Percentiles rank a stretch among this genome's conserved stretches.
Evolutionary conservation across 225 moss, liverwort and hornwort species (phyloP).

Genomic region (Pseudoscleropodium purum): DNA sequence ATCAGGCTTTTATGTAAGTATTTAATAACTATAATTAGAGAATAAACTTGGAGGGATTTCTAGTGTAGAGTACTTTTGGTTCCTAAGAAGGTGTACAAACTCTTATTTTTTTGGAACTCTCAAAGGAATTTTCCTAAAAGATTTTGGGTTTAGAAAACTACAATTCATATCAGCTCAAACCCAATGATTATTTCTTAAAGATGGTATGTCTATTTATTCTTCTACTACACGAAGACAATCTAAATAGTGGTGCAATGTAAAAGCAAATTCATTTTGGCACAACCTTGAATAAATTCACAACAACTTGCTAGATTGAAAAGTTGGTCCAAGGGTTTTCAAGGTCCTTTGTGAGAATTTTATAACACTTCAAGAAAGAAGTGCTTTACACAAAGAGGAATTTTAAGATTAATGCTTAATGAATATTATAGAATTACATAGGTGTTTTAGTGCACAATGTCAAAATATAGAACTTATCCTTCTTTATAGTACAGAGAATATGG

Average conservation of each 20-base stretch:
- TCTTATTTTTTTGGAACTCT: neutral
- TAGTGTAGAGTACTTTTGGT: neutral
- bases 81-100: neutral
- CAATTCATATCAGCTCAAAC: neutral
- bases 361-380: neutral
- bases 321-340: neutral
- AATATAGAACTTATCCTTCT: neutral
- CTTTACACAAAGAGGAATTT: neutral
- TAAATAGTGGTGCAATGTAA: neutral
- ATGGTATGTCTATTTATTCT: neutral
- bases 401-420: too few relatives aligned
- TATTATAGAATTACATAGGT: too few relatives aligned
- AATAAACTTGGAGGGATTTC: neutral
- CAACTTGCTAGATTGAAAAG: neutral
- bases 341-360: neutral
- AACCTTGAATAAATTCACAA: neutral
- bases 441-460: too few relatives aligned
- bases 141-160: neutral
- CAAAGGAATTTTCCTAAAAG: neutral
- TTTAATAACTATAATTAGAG: neutral
- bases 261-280: neutral
- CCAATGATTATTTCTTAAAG: neutral
- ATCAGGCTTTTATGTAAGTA: constrained; percentile 28
- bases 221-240: neutral
- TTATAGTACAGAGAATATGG: fast-evolving